Base-by-base conservation (phyloP, 2,329 filamentous ascomycete species). In the Colletotrichum brevisporum region DNA sequence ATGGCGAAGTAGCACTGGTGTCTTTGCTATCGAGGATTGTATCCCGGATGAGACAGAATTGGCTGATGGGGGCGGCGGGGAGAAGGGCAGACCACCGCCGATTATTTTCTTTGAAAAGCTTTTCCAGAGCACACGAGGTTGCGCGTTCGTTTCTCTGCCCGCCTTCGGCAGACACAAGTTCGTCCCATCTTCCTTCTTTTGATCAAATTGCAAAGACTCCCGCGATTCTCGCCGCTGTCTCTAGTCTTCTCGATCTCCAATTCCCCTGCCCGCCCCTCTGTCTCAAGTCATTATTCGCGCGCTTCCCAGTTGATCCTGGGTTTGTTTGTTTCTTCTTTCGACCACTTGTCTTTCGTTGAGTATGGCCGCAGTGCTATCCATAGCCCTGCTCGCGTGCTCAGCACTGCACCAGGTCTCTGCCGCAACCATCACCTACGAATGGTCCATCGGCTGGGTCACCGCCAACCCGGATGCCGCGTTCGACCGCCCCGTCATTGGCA, bases 381-480 rank as follows among this genome's bases (percentile, higher is more conserved):
- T 50, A 3, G 47, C 31, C 8, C 8, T 24, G 13, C 5, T 50
- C 47, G n/a, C 21, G 4, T 50, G 47, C 47, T 50, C 21, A 1
- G 47, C 10, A 12, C 9, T 50, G 13, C 47, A n/a, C 5, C 47
- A 21, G 4, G 47, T 21, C 18, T 12, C 21, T 13, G 78, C 81
- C 13, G 71, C 70, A 9, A 87, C 83, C 0, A 81, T 90, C 62
- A 85, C 82, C 5, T 88, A 91, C 75, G 84, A 93, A 77, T 94
- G 92, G 81, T 89, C 90, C 74, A 84, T 94, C 71, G 88, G 86
- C 67, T 94, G 92, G 92, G 89, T 93, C 12, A 86, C 81, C 50
- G 88, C 90, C 41, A 91, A 92, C 74, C 93, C 93, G 0, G 93
- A 95, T 80, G 90, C 90, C 24, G 82, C 85, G 8, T 85, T 86